Evolutionary conservation across 306 rosid genomes (phyloP).

Genomic region (Cucumis cinereus): DNA sequence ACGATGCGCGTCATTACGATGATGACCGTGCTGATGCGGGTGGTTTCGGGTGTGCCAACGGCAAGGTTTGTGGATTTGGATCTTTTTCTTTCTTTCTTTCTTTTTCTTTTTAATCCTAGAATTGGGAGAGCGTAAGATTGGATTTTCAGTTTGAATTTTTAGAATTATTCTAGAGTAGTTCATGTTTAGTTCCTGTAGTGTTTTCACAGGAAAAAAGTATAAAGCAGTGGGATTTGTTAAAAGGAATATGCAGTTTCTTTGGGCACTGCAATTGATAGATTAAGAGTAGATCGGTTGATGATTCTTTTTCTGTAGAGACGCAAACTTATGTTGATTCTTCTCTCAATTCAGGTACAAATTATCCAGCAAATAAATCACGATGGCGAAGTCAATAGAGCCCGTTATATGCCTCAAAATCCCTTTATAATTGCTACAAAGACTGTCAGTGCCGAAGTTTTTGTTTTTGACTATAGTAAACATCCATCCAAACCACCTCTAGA

Average conservation of each 20-base stretch:
- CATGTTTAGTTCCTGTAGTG: not conserved
- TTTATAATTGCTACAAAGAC: constrained; percentile 93
- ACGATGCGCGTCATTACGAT: constrained; percentile 85
- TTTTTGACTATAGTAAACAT: constrained; percentile 90
- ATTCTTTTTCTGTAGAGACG: not conserved
- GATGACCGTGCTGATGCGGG: constrained; percentile 76
- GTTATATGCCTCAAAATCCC: constrained; percentile 85
- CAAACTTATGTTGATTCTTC: not conserved
- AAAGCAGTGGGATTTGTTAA: not conserved
- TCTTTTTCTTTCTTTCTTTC: not conserved
- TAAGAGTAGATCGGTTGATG: not conserved
- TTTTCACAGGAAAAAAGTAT: not conserved
- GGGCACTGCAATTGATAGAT: not conserved
- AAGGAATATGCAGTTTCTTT: not conserved
- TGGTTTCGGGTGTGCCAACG: constrained; percentile 84
- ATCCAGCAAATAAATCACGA: constrained; percentile 96
- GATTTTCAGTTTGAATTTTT: not conserved
- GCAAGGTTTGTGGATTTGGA: constrained; percentile 39
- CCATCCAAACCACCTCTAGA: constrained; percentile 95
- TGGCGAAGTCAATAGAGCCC: constrained; percentile 94
- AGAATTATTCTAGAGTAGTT: not conserved
- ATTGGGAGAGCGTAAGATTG: not conserved
- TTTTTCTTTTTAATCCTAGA: too few relatives aligned
- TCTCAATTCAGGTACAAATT: constrained; percentile 57
- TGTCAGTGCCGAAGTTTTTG: constrained; percentile 82